A percentile compares a stretch with the other conserved stretches of the same genome.
Evolutionary conservation across 257 asterid genomes (phyloP).

Genomic region (Knoxia roxburghii): DNA sequence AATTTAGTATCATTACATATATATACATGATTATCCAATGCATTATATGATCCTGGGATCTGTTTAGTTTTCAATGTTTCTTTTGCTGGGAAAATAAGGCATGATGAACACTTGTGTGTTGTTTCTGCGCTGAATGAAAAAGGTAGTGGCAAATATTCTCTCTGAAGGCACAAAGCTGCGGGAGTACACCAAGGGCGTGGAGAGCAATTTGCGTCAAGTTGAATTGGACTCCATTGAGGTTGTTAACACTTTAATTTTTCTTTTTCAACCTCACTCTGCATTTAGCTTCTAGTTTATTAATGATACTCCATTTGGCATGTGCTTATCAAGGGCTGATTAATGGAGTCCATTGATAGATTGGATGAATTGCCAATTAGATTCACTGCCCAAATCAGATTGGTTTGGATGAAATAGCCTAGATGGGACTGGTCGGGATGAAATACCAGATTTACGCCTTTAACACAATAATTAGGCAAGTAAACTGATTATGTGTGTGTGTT

Average conservation of each 20-base stretch:
- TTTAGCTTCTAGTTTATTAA: background rate
- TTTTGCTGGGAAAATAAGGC: no score
- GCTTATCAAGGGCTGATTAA: background rate
- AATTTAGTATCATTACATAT: background rate
- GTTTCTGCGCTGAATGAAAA: background rate
- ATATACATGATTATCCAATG: background rate
- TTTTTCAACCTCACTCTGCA: background rate
- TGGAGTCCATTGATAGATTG: background rate
- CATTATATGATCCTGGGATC: background rate
- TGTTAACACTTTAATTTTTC: constrained; percentile 8
- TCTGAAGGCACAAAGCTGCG: constrained; percentile 80
- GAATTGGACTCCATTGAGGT: constrained; percentile 97
- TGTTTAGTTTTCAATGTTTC: background rate
- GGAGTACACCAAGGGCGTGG: constrained; percentile 90
- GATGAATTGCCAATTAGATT: background rate
- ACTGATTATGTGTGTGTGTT: no score
- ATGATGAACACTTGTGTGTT: no score
- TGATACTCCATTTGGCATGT: background rate
- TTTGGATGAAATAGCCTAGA: background rate
- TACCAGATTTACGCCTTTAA: no score
- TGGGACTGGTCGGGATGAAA: background rate
- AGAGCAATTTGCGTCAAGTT: constrained; percentile 75
- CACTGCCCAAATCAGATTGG: background rate
- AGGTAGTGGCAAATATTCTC: constrained; percentile 90
- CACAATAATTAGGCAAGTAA: no score